Base-by-base conservation (phyloP, 1,284 basidiomycete species). In the Austroboletus novae-zelandiae region DNA sequence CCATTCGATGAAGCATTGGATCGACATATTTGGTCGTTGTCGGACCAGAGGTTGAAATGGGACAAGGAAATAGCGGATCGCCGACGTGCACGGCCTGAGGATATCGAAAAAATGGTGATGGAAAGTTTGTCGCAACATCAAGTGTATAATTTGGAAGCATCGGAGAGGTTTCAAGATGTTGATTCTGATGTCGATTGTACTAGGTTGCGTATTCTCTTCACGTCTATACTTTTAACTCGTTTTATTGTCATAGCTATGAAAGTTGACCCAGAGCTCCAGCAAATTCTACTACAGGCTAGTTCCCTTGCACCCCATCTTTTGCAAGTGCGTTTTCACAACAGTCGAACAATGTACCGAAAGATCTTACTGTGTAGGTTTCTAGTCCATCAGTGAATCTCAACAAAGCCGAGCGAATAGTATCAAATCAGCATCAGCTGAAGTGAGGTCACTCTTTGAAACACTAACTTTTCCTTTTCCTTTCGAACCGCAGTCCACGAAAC, bases 1-100 rank as follows among this genome's bases (percentile, higher is more conserved):
- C 77, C 81, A 6, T 93, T 91, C 61, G 89, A 93, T 61, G 90
- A 93, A 66, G 80, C 78, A 1, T 75, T 91, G 35, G 89, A 91
- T 61, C 73, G 86, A 48, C 77, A 79, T 32, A 83, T 90, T 41
- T 88, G 83, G 81, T 81, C 82, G 2, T 66, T 89, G n/a, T 80
- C 83, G 40, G 78, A 83, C 47, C 85, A 87, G 51, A 71, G 80
- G 15, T 68, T 89, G 40, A 76, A 81, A 54, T 87, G 80, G 79
- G 81, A 88, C 58, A 81, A 80, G 50, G 76, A 79, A 39, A 75
- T 88, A 34, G 83, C 83, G 32, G 79, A 80, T 40, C 78, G 76
- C 52, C 74, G 89, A 48, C 78, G 83, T 43, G 74, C 71, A 34
- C 69, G 75, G 40, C 86, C 89, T 0, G 61, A 58, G 20, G 75